phyloP scores from a whole-genome alignment of 192 early-diverging fungal species.

The Coemansia javaensis region DNA sequence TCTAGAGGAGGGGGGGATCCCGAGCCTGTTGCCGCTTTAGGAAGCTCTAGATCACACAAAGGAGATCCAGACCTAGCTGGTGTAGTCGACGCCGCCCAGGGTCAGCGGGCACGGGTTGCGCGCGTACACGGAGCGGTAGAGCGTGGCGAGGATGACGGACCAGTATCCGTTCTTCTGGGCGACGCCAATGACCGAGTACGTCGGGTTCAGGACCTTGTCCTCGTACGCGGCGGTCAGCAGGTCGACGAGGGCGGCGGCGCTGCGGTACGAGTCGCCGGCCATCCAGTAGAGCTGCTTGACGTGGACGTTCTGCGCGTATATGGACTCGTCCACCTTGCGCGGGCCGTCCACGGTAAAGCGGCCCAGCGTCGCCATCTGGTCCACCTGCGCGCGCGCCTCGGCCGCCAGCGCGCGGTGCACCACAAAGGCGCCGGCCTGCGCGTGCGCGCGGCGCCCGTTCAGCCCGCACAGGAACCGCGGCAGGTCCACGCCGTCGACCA shows the following conservation, averaged over 20 bases:
- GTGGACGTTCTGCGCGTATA: conserved; percentile 19
- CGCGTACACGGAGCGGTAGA: conserved; percentile 1
- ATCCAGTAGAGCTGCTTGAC: conserved; percentile 39
- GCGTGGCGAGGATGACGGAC: conserved; percentile 38
- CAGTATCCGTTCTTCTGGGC: conserved; percentile 45
- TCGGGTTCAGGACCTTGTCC: conserved; percentile 14
- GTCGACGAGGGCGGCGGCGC: conserved; percentile 6
- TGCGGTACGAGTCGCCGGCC: conserved; percentile 30
- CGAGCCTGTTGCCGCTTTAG: too few relatives aligned
- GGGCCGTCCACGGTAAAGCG: conserved; percentile 35
- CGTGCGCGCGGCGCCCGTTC: conserved; percentile 13
- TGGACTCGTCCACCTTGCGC: conserved; percentile 34
- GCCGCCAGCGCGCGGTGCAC: conserved; percentile 21
- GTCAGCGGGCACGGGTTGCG: conserved; percentile 23
- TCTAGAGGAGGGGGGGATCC: too few relatives aligned
- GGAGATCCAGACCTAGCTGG: conserved; percentile 8
- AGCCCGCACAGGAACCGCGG: conserved; percentile 27
- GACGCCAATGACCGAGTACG: conserved; percentile 32
- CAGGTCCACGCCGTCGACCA: conserved; percentile 32
- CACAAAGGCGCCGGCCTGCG: conserved; percentile 6
- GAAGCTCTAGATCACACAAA: too few relatives aligned
- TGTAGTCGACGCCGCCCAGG: conserved; percentile 20
- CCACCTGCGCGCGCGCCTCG: conserved; percentile 35
- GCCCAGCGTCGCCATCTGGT: conserved; percentile 30
- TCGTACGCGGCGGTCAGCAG: conserved; percentile 20